Evolutionary conservation across 2,329 filamentous ascomycete genomes (phyloP), one percentile per base, ranked within the genome.

Genomic region (Fusarium tuaranense): DNA sequence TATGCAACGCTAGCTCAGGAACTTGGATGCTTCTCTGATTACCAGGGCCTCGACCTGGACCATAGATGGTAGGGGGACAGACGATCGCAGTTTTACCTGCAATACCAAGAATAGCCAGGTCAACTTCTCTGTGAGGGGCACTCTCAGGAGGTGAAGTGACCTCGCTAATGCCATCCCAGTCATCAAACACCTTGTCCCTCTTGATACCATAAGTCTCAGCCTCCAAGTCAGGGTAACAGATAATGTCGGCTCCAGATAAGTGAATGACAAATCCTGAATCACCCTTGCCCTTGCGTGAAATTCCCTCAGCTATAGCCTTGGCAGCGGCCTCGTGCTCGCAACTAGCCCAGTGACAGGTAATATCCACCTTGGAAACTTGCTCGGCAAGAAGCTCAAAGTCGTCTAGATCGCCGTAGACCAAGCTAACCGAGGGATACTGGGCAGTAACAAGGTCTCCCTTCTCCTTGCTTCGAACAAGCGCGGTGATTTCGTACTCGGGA

Each of bases 401-500:
- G 36, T 64, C 53, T 16, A 59, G 22, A 20, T 59, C 55, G 7
- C 55, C 55, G 25, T 59, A 59, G 16, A 59, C 55, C 0, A 59
- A 4, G 0, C 3, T 22, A 25, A 59, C 16, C 20, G 55, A 59
- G 4, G 55, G 55, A 39, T 39, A 59, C n/a, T 30, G 34, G 7
- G 3, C 3, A 7, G 55, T 41, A 2, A 59, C 55, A 1, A 59
- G 22, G 5, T 41, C 55, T 0, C 55, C 55, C 36, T 59, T 59
- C 1, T 59, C 55, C 36, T 59, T 41, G 36, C 22, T 59, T 22
- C 88, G 83, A 16, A 88, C 81, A 2, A 89, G 79, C 20, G 83
- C 83, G 1, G 67, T n/a, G 69, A 85, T 83, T 7, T 83, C 78
- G 67, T 84, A 84, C 7, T 86, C 83, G 1, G 86, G 85, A 67